Conservation (phyloP, 495 filamentous ascomycete genomes). For the Annulohypoxylon stygium region DNA sequence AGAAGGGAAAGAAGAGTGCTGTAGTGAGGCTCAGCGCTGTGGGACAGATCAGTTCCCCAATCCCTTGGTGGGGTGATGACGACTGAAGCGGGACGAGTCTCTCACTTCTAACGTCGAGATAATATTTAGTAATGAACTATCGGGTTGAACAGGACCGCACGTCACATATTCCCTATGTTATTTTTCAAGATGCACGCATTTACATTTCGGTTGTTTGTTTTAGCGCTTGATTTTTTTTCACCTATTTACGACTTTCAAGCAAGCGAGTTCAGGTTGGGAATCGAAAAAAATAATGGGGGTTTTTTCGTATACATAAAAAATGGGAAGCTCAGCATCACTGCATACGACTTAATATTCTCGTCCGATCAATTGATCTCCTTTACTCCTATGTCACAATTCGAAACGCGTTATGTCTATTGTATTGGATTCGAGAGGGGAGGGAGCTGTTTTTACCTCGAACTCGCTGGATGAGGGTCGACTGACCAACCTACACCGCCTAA, state of each 20-base stretch:
- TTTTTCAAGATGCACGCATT: conserved; percentile 24
- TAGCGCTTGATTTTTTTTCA: conserved; percentile 27
- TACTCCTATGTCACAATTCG: conserved; percentile 8
- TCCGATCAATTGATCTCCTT: conserved; percentile 24
- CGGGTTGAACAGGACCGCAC: conserved; percentile 7
- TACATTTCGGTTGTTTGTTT: conserved; percentile 25
- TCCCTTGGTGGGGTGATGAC: conserved; percentile 60
- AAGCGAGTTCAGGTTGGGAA: conserved; percentile 33
- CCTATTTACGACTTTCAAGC: conserved; percentile 29
- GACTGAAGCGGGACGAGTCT: conserved; percentile 40
- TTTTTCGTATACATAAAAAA: conserved; percentile 19
- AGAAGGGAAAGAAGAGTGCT: conserved; percentile 59
- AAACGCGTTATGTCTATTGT: conserved; percentile 11
- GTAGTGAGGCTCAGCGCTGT: conserved; percentile 63
- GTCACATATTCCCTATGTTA: conserved; percentile 19
- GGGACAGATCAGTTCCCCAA: conserved; percentile 53
- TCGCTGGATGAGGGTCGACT: background rate
- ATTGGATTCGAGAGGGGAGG: conserved; percentile 12
- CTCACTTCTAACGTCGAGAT: background rate
- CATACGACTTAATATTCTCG: conserved; percentile 44
- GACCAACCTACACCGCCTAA: conserved; percentile 2
- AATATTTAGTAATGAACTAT: background rate
- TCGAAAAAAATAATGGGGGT: conserved; percentile 14
- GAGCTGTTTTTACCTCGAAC: background rate
- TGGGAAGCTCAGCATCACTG: conserved; percentile 39